These are phyloP conservation scores for Diaporthe caulivora DNA, from an alignment of 2,329 filamentous ascomycete genomes.

Conservation along the genomic window DNA sequence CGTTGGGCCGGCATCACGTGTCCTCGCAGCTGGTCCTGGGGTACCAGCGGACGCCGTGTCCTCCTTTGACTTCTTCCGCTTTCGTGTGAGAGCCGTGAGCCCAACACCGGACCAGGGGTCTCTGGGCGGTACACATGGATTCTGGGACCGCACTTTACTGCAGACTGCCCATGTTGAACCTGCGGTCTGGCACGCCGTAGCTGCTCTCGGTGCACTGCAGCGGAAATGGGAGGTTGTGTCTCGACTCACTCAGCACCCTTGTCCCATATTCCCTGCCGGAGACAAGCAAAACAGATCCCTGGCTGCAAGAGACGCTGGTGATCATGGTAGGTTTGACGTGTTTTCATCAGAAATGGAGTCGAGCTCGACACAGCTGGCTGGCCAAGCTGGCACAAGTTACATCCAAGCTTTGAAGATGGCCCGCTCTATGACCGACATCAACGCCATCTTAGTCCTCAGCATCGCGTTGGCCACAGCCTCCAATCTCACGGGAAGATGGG, in stretches of 20 bases:
- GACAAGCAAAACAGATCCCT: not conserved
- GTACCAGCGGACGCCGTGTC: conserved; percentile 29
- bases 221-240: conserved; percentile 42
- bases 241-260: not conserved
- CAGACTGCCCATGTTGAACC: conserved; percentile 51
- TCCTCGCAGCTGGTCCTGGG: conserved; percentile 39
- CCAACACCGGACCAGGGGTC: not conserved
- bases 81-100: conserved; percentile 47
- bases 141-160: conserved; percentile 49
- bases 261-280: too few species aligned
- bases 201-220: conserved; percentile 52
- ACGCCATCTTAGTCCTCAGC: conserved; percentile 48
- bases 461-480: conserved; percentile 49
- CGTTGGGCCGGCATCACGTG: conserved; percentile 47
- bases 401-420: conserved; percentile 46
- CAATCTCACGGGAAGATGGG: conserved; percentile 49
- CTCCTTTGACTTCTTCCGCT: conserved; percentile 53
- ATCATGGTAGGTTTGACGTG: not conserved
- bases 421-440: conserved; percentile 44
- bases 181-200: conserved; percentile 51
- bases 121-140: conserved; percentile 33
- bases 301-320: not conserved
- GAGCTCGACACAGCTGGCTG: conserved; percentile 40
- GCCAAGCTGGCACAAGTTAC: conserved; percentile 47
- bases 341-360: not conserved